Conservation (phyloP, 352 stramenopile species). For the Phytophthora cryptogea region DNA sequence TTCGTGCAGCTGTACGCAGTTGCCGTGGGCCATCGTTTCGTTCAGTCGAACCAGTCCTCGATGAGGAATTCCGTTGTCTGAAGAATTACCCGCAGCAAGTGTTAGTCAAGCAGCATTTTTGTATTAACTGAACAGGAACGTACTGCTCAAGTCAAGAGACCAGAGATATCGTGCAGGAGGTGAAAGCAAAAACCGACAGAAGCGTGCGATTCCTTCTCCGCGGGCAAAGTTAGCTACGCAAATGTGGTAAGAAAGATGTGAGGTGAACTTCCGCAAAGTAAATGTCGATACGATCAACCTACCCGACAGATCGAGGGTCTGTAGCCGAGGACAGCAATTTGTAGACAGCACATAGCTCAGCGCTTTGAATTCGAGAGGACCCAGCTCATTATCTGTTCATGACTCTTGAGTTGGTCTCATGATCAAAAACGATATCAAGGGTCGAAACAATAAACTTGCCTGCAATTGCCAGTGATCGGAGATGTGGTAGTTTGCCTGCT, state of each 20-base stretch:
- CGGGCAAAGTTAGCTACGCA: conserved; percentile 46
- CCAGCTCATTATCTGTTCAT: conserved; percentile 42
- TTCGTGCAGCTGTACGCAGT: conserved; percentile 49
- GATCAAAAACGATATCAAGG: neutral
- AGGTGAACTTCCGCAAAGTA: neutral
- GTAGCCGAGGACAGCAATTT: conserved; percentile 31
- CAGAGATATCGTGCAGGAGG: conserved; percentile 32
- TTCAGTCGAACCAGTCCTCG: conserved; percentile 41
- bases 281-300: neutral
- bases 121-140: conserved; percentile 4
- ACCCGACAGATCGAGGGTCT: conserved; percentile 50
- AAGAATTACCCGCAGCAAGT: neutral
- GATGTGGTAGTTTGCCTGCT: conserved; percentile 13
- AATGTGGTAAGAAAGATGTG: neutral
- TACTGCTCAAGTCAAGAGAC: conserved; percentile 57
- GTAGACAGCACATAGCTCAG: conserved; percentile 27
- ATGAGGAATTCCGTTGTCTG: conserved; percentile 60
- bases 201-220: conserved; percentile 47
- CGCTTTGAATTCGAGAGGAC: conserved; percentile 40
- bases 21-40: conserved; percentile 42
- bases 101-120: neutral
- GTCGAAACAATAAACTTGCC: conserved; percentile 9
- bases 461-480: conserved; percentile 34
- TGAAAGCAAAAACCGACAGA: conserved; percentile 47
- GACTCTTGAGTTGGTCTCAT: neutral